Percentiles rank a stretch among this genome's conserved stretches.
Evolutionary conservation across 176 grass and related monocot genomes (phyloP).

Genomic region (Triticum timopheevii): DNA sequence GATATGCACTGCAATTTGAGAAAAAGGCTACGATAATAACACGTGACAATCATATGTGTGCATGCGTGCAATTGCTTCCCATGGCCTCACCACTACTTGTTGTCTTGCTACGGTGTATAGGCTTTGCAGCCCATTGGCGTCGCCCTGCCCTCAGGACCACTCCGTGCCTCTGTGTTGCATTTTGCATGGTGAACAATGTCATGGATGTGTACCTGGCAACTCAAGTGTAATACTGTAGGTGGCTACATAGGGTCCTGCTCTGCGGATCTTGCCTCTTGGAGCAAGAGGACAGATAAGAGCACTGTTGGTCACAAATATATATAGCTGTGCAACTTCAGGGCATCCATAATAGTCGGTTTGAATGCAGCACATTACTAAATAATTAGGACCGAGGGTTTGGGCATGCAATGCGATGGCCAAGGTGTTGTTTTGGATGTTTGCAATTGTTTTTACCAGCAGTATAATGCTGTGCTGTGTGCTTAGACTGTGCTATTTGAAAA

Average conservation of each 20-base stretch:
- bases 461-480: neutral
- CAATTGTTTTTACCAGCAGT: neutral
- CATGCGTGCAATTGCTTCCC: neutral
- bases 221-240: neutral
- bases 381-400: neutral
- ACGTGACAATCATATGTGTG: neutral
- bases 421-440: neutral
- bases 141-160: conserved; percentile 2
- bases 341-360: conserved; percentile 7
- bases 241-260: neutral
- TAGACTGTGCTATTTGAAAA: conserved; percentile 14
- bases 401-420: neutral
- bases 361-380: neutral
- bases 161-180: neutral
- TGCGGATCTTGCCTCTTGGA: neutral
- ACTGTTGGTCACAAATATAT: neutral
- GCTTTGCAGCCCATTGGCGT: neutral
- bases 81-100: conserved; percentile 5
- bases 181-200: neutral
- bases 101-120: neutral
- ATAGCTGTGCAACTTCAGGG: neutral
- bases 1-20: too few species aligned
- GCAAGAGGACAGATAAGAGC: neutral
- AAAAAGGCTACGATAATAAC: too few species aligned
- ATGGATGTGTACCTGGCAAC: conserved; percentile 1